Conservation (phyloP, 192 early-diverging fungal genomes). For the Endogone sp. region DNA sequence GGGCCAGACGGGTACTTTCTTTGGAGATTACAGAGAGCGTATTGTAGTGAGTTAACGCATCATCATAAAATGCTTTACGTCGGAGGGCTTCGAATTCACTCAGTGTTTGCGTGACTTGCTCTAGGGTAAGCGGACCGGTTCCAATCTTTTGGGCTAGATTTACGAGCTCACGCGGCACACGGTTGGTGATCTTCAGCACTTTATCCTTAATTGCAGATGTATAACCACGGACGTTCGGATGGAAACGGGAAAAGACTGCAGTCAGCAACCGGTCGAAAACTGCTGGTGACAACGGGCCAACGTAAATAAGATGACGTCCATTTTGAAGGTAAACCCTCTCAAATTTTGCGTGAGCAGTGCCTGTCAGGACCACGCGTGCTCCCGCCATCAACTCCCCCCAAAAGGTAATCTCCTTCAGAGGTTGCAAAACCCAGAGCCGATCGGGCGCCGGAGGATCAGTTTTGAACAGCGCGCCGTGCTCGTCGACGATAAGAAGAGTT, state of each 20-base stretch:
- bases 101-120: too few species aligned
- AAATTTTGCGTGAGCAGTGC: conserved; percentile 5
- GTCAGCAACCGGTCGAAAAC: conserved; percentile 4
- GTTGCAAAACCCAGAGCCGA: background rate
- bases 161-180: conserved; percentile 27
- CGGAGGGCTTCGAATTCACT: background rate
- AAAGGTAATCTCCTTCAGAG: background rate
- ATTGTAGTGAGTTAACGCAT: conserved; percentile 5
- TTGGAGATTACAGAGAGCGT: background rate
- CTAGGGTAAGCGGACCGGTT: too few species aligned
- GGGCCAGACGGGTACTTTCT: background rate
- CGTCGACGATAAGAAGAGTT: conserved; percentile 5
- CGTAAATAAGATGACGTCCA: background rate
- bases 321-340: background rate
- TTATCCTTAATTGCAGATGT: background rate
- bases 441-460: background rate
- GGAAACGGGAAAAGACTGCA: background rate
- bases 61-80: too few species aligned
- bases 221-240: background rate
- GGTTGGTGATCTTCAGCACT: conserved; percentile 15
- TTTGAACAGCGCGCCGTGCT: conserved; percentile 4
- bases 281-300: conserved; percentile 1
- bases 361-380: conserved; percentile 2
- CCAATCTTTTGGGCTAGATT: conserved; percentile 4
- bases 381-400: background rate